phyloP scores from a whole-genome alignment of 1,284 basidiomycete species.

The Apiotrichum mycotoxinovorans region DNA sequence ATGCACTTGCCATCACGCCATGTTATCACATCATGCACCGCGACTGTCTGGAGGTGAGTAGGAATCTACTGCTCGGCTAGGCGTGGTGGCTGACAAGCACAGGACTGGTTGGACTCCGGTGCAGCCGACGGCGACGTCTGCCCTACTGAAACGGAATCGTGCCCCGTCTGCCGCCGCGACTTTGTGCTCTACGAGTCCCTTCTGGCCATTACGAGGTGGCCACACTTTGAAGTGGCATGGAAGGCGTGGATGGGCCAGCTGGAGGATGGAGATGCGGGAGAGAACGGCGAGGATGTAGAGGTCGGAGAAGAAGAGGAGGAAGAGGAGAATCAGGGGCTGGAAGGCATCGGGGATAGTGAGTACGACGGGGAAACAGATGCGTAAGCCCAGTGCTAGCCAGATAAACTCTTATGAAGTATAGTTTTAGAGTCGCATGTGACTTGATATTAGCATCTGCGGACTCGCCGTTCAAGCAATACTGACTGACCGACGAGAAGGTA shows the following conservation, averaged over 20 bases:
- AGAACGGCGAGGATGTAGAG: not conserved
- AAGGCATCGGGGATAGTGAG: no score
- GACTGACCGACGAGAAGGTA: no score
- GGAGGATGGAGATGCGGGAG: no score
- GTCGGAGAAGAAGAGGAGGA: not conserved
- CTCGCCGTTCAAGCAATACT: no score
- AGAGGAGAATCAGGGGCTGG: no score
- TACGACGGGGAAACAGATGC: no score
- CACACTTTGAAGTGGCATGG: not conserved
- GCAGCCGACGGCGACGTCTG: no score
- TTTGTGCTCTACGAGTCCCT: not conserved
- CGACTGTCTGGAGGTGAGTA: slow-evolving; percentile 1
- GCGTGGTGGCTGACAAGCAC: not conserved
- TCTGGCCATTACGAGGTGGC: not conserved
- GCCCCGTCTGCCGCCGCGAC: slow-evolving; percentile 2
- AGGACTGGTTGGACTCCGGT: not conserved
- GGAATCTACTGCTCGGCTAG: not conserved
- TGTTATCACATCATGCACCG: slow-evolving; percentile 2
- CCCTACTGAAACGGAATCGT: not conserved
- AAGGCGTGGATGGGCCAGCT: not conserved
- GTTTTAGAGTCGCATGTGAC: no score
- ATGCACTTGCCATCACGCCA: not conserved
- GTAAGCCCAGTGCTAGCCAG: no score
- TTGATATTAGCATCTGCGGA: no score
- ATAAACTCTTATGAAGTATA: no score